Conservation (phyloP, 768 basidiomycete genomes). For the Hericium alpestre region DNA sequence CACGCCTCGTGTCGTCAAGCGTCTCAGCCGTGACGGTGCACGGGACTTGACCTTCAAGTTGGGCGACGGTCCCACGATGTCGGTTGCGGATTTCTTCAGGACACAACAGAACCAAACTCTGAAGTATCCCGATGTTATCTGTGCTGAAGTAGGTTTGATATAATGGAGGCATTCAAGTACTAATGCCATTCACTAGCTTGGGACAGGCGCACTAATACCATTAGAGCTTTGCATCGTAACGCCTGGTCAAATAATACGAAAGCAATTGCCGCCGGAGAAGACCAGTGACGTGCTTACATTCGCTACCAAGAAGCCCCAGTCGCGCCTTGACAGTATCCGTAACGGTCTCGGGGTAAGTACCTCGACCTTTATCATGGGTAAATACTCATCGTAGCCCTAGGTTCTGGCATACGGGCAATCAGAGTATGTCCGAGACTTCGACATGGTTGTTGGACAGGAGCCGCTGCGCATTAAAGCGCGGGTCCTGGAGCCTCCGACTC, state of each 20-base stretch:
- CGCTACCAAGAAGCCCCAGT: slow-evolving; percentile 50
- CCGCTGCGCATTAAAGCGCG: slow-evolving; percentile 54
- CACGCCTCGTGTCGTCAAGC: slow-evolving; percentile 50
- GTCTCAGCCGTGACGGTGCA: slow-evolving; percentile 44
- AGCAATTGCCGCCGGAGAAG: slow-evolving; percentile 59
- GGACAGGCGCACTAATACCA: slow-evolving; percentile 51
- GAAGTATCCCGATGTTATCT: slow-evolving; percentile 51
- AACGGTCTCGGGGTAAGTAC: slow-evolving; percentile 39
- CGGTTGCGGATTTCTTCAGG: slow-evolving; percentile 55
- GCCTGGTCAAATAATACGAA: slow-evolving; percentile 60
- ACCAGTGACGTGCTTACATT: slow-evolving; percentile 55
- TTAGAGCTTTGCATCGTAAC: slow-evolving; percentile 57
- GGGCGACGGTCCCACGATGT: slow-evolving; percentile 43
- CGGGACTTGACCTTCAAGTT: slow-evolving; percentile 42
- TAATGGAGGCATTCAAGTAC: neutral
- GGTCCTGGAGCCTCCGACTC: slow-evolving; percentile 49
- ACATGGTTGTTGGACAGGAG: slow-evolving; percentile 46
- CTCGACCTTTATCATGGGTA: neutral
- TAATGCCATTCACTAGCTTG: slow-evolving; percentile 32
- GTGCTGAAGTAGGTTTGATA: slow-evolving; percentile 49
- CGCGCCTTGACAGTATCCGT: slow-evolving; percentile 44
- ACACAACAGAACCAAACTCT: slow-evolving; percentile 41
- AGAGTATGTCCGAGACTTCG: slow-evolving; percentile 58
- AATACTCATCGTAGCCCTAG: slow-evolving; percentile 19
- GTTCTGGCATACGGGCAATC: slow-evolving; percentile 35